Conservation (phyloP, 2,329 filamentous ascomycete species). For the Penicillium sp. region DNA sequence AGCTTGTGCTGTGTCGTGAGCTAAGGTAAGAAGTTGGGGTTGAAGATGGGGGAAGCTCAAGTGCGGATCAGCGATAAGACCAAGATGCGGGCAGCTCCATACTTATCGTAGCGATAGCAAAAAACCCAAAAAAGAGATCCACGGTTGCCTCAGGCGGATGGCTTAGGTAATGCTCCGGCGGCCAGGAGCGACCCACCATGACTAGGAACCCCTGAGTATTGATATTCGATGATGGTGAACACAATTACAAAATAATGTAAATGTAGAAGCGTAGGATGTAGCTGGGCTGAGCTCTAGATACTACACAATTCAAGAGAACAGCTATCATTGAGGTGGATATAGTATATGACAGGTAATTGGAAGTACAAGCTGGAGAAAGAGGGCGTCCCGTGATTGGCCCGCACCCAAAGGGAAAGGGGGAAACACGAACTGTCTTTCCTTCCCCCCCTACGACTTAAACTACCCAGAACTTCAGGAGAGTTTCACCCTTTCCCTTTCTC, state of each 20-base stretch:
- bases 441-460: constrained; percentile 15
- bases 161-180: constrained; percentile 20
- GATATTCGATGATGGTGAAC: background rate
- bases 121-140: background rate
- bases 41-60: background rate
- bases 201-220: constrained; percentile 28
- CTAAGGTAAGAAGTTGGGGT: background rate
- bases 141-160: constrained; percentile 11
- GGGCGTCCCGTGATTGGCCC: constrained; percentile 26
- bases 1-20: background rate
- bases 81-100: constrained; percentile 22
- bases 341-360: background rate
- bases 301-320: background rate
- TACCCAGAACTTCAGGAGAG: constrained; percentile 28
- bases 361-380: constrained; percentile 1
- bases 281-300: background rate
- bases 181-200: constrained; percentile 27
- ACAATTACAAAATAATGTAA: background rate
- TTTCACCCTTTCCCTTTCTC: constrained; percentile 22
- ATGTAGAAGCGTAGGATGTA: background rate
- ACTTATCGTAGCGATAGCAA: background rate
- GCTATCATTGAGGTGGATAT: background rate
- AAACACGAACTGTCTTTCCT: constrained; percentile 31
- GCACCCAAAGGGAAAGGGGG: constrained; percentile 28
- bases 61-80: constrained; percentile 23